phyloP scores from a whole-genome alignment of 495 filamentous ascomycete species.

The Neurospora sp. region DNA sequence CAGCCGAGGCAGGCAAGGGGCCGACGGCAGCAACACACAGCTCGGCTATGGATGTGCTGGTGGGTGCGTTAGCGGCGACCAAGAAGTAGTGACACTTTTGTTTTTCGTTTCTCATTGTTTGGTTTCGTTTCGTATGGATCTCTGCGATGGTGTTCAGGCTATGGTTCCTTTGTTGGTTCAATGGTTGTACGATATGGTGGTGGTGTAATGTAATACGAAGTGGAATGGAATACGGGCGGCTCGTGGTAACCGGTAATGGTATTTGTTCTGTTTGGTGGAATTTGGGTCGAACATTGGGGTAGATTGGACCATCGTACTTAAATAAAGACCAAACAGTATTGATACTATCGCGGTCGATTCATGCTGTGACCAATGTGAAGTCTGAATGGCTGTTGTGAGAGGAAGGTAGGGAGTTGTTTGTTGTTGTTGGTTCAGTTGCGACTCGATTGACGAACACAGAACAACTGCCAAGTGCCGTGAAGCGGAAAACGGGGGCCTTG shows the following conservation, averaged over 20 bases:
- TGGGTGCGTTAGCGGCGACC: constrained; percentile 47
- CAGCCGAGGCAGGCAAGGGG: constrained; percentile 37
- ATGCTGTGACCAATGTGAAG: not conserved
- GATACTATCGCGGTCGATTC: not conserved
- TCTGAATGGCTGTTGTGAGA: not conserved
- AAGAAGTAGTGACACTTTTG: not conserved
- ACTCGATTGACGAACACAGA: not conserved
- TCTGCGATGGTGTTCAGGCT: not conserved
- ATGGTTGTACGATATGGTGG: not conserved
- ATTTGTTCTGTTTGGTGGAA: not conserved
- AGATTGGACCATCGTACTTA: not conserved
- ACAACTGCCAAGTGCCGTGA: not conserved
- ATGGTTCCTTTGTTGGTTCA: not conserved
- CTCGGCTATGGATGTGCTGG: constrained; percentile 57
- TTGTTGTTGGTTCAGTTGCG: not conserved
- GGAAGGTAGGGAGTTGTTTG: not conserved
- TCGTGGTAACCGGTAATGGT: not conserved
- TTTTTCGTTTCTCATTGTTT: not conserved
- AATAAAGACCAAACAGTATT: not conserved
- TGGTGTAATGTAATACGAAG: not conserved
- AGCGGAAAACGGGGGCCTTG: not conserved
- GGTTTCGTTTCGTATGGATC: not conserved
- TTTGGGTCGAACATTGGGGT: not conserved
- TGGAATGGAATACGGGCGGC: not conserved
- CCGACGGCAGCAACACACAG: constrained; percentile 46